phyloP scores from a whole-genome alignment of 306 rosid genomes.

The Quercus variabilis region DNA sequence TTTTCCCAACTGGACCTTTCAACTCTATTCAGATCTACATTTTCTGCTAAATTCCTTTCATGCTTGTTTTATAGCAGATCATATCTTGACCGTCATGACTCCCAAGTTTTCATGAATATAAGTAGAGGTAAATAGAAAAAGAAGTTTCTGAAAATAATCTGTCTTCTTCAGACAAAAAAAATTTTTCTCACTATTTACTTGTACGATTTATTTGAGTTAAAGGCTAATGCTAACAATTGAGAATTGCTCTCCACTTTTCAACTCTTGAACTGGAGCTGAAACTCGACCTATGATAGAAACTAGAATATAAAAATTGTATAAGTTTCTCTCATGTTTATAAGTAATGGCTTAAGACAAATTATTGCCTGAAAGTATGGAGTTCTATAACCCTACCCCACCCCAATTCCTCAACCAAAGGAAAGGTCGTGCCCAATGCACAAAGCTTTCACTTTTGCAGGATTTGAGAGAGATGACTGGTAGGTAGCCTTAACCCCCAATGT shows the following conservation, averaged over 20 bases:
- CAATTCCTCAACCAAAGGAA: background rate
- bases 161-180: background rate
- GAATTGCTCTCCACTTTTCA: background rate
- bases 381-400: background rate
- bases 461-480: too few relatives aligned
- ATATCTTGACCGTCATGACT: background rate
- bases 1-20: background rate
- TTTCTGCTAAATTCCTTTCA: background rate
- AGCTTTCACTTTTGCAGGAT: too few relatives aligned
- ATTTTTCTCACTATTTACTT: background rate
- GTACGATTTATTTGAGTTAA: background rate
- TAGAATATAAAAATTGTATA: slow-evolving; percentile 2
- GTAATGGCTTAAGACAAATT: background rate
- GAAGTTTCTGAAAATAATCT: background rate
- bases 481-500: too few relatives aligned
- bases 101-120: background rate
- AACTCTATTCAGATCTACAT: slow-evolving; percentile 3
- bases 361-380: background rate
- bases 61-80: background rate
- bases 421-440: background rate
- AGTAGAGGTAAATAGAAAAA: background rate
- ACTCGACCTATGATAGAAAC: background rate
- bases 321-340: slow-evolving; percentile 11
- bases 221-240: background rate
- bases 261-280: background rate